Evolutionary conservation across 2,329 filamentous ascomycete species (phyloP).

Genomic region (Bipolaris victoriae): DNA sequence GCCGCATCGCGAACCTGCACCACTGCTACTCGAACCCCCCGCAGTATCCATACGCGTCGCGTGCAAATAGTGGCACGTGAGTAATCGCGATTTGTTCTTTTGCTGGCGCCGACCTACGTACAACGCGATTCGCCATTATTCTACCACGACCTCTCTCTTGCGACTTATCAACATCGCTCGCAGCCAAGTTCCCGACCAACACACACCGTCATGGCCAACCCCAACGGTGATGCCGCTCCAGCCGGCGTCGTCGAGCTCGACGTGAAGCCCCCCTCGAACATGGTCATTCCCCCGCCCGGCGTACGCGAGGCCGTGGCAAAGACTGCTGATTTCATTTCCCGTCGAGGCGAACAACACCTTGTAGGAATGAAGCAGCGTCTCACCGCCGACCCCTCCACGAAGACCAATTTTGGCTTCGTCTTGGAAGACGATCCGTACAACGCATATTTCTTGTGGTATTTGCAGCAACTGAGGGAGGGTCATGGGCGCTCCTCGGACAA

Average conservation of each 20-base stretch:
- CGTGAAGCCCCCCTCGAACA: slow-evolving; percentile 75
- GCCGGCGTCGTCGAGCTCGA: slow-evolving; percentile 24
- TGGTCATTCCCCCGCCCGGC: slow-evolving; percentile 84
- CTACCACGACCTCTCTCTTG: neutral
- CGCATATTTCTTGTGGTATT: slow-evolving; percentile 87
- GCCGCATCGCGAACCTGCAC: slow-evolving; percentile 8
- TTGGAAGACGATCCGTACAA: slow-evolving; percentile 81
- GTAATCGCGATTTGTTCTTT: slow-evolving; percentile 9
- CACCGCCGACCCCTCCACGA: slow-evolving; percentile 70
- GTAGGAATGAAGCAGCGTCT: slow-evolving; percentile 87
- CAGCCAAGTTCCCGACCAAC: slow-evolving; percentile 14
- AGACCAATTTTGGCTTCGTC: slow-evolving; percentile 89
- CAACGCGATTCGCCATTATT: neutral
- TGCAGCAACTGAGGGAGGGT: slow-evolving; percentile 83
- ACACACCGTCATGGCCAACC: slow-evolving; percentile 35
- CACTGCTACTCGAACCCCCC: slow-evolving; percentile 7
- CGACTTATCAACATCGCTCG: slow-evolving; percentile 16
- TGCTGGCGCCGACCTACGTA: neutral
- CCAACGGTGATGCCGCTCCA: slow-evolving; percentile 32
- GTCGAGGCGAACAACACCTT: slow-evolving; percentile 72
- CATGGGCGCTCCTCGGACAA: slow-evolving; percentile 64
- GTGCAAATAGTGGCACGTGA: slow-evolving; percentile 7
- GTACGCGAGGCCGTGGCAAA: slow-evolving; percentile 89
- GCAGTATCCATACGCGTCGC: slow-evolving; percentile 8
- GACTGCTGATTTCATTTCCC: slow-evolving; percentile 87